Conservation (phyloP, 495 filamentous ascomycete species). For the Apiosordaria backusii region DNA sequence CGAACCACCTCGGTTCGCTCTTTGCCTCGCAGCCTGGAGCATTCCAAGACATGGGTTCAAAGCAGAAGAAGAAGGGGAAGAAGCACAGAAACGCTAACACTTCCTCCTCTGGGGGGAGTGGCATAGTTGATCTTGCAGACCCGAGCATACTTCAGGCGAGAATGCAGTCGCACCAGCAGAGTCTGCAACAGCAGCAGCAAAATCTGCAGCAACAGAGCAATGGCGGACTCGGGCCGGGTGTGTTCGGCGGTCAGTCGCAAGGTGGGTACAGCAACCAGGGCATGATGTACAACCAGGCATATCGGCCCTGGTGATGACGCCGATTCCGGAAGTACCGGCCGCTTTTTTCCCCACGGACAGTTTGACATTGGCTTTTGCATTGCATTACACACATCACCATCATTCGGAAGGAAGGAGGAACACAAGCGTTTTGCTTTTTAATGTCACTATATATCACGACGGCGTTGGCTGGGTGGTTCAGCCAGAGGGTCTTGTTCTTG, state of each 20-base stretch:
- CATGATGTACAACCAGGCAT: constrained; percentile 81
- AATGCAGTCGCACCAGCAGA: constrained; percentile 81
- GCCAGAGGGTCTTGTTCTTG: constrained; percentile 19
- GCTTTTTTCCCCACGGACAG: background rate
- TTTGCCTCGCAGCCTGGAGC: constrained; percentile 80
- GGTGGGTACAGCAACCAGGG: constrained; percentile 95
- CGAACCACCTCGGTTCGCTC: constrained; percentile 83
- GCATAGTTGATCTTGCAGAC: constrained; percentile 99
- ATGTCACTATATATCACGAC: constrained; percentile 30
- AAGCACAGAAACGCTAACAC: constrained; percentile 99
- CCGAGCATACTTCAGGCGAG: constrained; percentile 98
- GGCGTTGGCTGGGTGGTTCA: constrained; percentile 21
- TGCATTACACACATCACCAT: constrained; percentile 12
- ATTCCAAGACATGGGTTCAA: constrained; percentile 80
- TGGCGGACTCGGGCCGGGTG: constrained; percentile 79
- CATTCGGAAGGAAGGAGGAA: constrained; percentile 20
- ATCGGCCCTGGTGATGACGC: constrained; percentile 63
- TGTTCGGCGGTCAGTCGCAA: constrained; percentile 90
- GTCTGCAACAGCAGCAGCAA: constrained; percentile 57
- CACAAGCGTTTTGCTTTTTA: constrained; percentile 23
- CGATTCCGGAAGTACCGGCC: background rate
- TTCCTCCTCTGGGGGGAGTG: constrained; percentile 97
- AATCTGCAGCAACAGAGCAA: constrained; percentile 72
- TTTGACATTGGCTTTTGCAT: constrained; percentile 12
- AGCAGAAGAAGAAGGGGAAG: constrained; percentile 99